A percentile compares a stretch with the other conserved stretches of the same genome.
Conservation (phyloP, 139 green algal species). For the Pseudopediastrum boryanum region DNA sequence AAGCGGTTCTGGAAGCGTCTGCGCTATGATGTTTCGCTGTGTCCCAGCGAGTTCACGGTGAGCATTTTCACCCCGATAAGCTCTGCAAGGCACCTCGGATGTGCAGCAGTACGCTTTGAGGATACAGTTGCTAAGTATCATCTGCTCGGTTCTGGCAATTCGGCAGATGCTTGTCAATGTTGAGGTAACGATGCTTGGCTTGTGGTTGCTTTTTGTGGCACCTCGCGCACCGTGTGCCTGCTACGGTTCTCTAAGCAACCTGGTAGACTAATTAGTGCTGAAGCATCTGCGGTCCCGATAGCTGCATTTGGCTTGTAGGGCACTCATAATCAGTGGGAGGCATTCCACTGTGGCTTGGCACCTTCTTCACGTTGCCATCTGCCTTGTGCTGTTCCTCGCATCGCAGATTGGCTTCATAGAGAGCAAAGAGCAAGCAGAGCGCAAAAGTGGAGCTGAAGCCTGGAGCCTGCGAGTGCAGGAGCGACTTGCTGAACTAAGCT, state of each 20-base stretch:
- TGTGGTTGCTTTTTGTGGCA: background rate
- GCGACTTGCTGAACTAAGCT: conserved; percentile 43
- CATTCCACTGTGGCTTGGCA: background rate
- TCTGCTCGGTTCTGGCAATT: background rate
- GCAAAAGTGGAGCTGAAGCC: conserved; percentile 50
- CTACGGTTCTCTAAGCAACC: background rate
- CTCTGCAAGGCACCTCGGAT: background rate
- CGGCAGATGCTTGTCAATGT: background rate
- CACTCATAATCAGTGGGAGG: background rate
- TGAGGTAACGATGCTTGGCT: too few species aligned
- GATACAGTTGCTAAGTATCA: too few species aligned
- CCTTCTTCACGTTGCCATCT: background rate
- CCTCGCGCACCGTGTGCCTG: background rate
- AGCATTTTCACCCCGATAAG: background rate
- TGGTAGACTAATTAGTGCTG: background rate
- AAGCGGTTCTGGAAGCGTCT: conserved; percentile 48
- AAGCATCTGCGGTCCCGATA: background rate
- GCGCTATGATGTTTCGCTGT: conserved; percentile 39
- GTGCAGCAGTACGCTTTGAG: too few species aligned
- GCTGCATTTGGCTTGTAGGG: background rate
- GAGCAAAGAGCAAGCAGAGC: conserved; percentile 40
- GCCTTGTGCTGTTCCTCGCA: background rate
- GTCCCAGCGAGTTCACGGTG: conserved; percentile 41
- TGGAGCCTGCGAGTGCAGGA: conserved; percentile 58
- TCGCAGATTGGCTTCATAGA: conserved; percentile 56